phyloP scores from a whole-genome alignment of 495 filamentous ascomycete genomes.

The Trypethelium eluteriae region DNA sequence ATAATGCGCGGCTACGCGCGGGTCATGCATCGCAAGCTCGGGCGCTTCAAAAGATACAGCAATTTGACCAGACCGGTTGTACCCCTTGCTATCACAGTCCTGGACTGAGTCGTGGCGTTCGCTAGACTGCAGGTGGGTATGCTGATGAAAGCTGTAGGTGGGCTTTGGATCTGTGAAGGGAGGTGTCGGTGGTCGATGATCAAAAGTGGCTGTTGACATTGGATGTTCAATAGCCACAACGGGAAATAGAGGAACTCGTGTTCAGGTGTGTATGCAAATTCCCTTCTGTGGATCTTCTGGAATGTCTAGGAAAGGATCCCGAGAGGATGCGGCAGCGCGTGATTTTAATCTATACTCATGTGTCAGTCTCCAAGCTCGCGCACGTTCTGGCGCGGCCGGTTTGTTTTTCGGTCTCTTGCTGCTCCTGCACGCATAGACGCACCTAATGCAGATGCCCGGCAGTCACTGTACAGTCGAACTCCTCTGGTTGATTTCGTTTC shows the following conservation, averaged over 20 bases:
- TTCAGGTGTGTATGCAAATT: conserved; percentile 5
- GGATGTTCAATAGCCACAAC: not conserved
- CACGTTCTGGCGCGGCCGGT: not conserved
- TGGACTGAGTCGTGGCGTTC: conserved; percentile 19
- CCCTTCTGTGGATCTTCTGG: conserved; percentile 3
- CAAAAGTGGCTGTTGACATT: conserved; percentile 25
- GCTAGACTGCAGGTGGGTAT: conserved; percentile 21
- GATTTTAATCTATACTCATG: not conserved
- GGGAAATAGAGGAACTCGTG: not conserved
- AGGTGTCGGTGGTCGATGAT: conserved; percentile 24
- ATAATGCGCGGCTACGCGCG: conserved; percentile 15
- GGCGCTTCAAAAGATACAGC: conserved; percentile 22
- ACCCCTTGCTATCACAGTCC: not conserved
- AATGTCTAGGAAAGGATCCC: not conserved
- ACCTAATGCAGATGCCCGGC: not conserved
- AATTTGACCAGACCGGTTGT: not conserved
- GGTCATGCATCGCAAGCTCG: conserved; percentile 19
- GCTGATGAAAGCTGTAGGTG: conserved; percentile 25
- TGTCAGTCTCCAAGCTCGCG: not conserved
- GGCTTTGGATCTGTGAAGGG: conserved; percentile 23
- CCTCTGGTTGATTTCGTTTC: not conserved
- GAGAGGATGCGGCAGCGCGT: not conserved
- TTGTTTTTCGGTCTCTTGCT: not conserved
- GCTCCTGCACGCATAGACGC: conserved; percentile 4
- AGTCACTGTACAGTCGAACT: not conserved